These are phyloP conservation scores for Halophytophthora batemanensis DNA, from an alignment of 352 stramenopile species.

Conservation along the genomic window DNA sequence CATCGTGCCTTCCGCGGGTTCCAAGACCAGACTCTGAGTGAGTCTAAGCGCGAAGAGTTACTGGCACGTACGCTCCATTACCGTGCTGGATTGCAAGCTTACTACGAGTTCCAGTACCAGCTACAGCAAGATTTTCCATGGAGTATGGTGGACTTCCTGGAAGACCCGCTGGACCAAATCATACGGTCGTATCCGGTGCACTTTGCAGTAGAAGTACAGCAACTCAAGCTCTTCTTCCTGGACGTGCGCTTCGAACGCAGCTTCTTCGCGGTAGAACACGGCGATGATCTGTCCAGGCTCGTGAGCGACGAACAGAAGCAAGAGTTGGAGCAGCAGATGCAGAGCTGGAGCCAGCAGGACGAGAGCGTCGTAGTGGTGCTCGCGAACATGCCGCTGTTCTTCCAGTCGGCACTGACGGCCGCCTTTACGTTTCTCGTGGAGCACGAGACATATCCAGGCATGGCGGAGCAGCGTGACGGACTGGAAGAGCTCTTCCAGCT, in stretches of 20 bases:
- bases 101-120: conserved; percentile 78
- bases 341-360: conserved; percentile 13
- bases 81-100: conserved; percentile 48
- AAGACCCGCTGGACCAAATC: conserved; percentile 30
- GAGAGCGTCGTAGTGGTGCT: conserved; percentile 40
- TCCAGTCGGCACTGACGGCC: conserved; percentile 52
- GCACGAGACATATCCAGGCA: conserved; percentile 63
- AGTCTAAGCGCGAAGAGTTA: conserved; percentile 19
- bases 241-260: conserved; percentile 67
- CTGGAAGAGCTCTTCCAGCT: conserved; percentile 35
- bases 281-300: conserved; percentile 17
- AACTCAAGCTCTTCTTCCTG: conserved; percentile 59
- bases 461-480: conserved; percentile 25
- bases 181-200: conserved; percentile 34
- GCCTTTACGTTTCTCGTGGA: conserved; percentile 51
- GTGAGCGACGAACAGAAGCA: conserved; percentile 30
- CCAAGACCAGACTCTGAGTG: background rate
- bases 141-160: conserved; percentile 37
- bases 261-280: conserved; percentile 20
- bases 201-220: conserved; percentile 35
- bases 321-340: conserved; percentile 12
- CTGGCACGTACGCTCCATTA: conserved; percentile 45
- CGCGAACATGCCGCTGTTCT: conserved; percentile 59
- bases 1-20: conserved; percentile 22
- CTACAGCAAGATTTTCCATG: conserved; percentile 43